Base-by-base conservation (phyloP, 2,329 filamentous ascomycete genomes). In the Rhynchosporium graminicola region DNA sequence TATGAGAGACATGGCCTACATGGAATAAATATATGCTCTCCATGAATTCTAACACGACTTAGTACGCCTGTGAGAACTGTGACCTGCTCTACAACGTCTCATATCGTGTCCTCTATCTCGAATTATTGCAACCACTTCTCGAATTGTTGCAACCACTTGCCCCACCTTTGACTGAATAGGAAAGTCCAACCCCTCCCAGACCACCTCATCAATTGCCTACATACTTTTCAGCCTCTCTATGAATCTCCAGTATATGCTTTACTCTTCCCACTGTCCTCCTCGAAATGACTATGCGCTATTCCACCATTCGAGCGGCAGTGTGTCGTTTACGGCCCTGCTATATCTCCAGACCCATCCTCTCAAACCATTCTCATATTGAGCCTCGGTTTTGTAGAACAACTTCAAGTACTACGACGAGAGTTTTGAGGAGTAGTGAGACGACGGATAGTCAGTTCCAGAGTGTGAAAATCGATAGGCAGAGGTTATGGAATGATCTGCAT, bases 401-500 rank as follows among this genome's bases (percentile, higher is more conserved):
- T 54, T 68, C 68, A 26, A 48, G 38, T 20, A 68, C 65, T 12
- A 38, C 54, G 38, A 36, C n/a, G 29, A 65, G 61, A 48, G 15
- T 42, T n/a, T 46, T 72, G 6, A 66, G 38, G 20, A 73, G 65
- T 2, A 67, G 59, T 5, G 68, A 68, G 10, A 64, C 87, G 73
- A 79, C 79, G 26, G 80, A 83, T 52, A 73, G 79, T 20, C 76
- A 83, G 43, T 74, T 87, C 42, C 76, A 75, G 45, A 78, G 77
- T 33, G 72, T 89, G 58, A 83, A 81, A 62, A 82, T 88, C 45
- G 81, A 88, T 66, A 79, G 83, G 68, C 76, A 79, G 13, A 80
- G 87, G 65, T 72, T 90, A 66, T 86, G 88, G 78, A 78, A 81
- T 31, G 82, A 86, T 63, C 78, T 90, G 12, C 88, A 90, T 73